Conservation (phyloP, 2,329 filamentous ascomycete species). For the Penicillium capsulatum region DNA sequence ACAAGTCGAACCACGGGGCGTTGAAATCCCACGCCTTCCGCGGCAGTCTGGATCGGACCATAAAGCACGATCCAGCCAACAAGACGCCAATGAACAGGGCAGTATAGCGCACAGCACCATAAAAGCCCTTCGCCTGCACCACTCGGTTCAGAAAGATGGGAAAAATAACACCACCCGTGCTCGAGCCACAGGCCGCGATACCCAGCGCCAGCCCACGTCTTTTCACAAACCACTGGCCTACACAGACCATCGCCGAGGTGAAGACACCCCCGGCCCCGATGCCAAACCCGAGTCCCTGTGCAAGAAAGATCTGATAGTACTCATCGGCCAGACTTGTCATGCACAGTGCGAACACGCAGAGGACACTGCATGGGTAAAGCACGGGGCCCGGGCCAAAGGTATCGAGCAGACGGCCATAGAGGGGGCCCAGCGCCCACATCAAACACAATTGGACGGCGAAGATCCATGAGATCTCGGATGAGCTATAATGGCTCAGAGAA, state of each 20-base stretch:
- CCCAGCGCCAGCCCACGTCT: slow-evolving; percentile 14
- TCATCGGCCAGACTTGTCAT: slow-evolving; percentile 13
- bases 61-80: slow-evolving; percentile 14
- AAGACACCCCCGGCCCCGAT: slow-evolving; percentile 17
- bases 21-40: slow-evolving; percentile 27
- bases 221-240: slow-evolving; percentile 18
- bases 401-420: slow-evolving; percentile 15
- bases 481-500: slow-evolving; percentile 37
- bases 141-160: slow-evolving; percentile 21
- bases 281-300: slow-evolving; percentile 15
- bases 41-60: slow-evolving; percentile 25
- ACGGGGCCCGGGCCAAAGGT: slow-evolving; percentile 12
- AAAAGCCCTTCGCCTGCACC: slow-evolving; percentile 16
- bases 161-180: slow-evolving; percentile 23
- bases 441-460: slow-evolving; percentile 45
- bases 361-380: slow-evolving; percentile 12
- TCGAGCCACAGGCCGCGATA: slow-evolving; percentile 11
- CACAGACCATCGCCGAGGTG: slow-evolving; percentile 12
- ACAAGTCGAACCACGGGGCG: slow-evolving; percentile 25
- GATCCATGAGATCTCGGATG: slow-evolving; percentile 46
- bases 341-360: slow-evolving; percentile 12
- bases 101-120: slow-evolving; percentile 20
- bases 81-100: slow-evolving; percentile 21
- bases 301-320: slow-evolving; percentile 17
- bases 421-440: slow-evolving; percentile 29